These are phyloP conservation scores for Hypoxylon cercidicola DNA, from an alignment of 495 filamentous ascomycete genomes.

Conservation along the genomic window DNA sequence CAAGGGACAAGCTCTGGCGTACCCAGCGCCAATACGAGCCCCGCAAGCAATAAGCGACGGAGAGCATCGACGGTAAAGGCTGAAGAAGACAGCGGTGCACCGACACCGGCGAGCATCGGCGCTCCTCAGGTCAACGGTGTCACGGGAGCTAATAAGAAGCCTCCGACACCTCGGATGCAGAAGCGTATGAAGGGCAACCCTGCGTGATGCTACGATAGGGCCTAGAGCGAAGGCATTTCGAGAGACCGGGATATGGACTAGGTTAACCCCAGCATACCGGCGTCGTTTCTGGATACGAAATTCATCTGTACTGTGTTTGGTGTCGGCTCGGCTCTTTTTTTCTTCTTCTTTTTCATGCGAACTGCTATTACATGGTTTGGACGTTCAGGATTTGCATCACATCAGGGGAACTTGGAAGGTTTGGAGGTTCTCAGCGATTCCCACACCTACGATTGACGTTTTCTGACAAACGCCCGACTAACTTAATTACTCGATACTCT, in stretches of 20 bases:
- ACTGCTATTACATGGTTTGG: constrained; percentile 36
- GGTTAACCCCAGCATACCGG: constrained; percentile 27
- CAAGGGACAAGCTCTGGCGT: constrained; percentile 76
- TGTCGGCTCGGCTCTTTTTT: constrained; percentile 37
- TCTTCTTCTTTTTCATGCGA: constrained; percentile 27
- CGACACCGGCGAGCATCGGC: constrained; percentile 53
- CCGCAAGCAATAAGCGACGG: constrained; percentile 80
- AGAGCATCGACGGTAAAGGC: constrained; percentile 80
- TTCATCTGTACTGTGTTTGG: constrained; percentile 30
- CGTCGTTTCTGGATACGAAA: constrained; percentile 37
- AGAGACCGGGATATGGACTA: not conserved
- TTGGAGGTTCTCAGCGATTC: constrained; percentile 39
- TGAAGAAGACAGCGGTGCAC: constrained; percentile 69
- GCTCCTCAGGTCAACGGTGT: constrained; percentile 60
- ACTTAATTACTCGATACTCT: constrained; percentile 35
- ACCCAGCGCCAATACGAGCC: constrained; percentile 85
- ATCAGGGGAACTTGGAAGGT: constrained; percentile 29
- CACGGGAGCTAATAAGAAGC: constrained; percentile 50
- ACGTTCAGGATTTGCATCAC: constrained; percentile 42
- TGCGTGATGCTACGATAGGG: constrained; percentile 23
- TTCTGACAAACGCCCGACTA: constrained; percentile 20
- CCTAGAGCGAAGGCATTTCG: not conserved
- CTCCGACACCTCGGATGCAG: constrained; percentile 57
- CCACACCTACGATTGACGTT: constrained; percentile 41
- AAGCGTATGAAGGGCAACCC: constrained; percentile 58